phyloP scores from a whole-genome alignment of 306 rosid species.

The Citrullus mucosospermus region DNA sequence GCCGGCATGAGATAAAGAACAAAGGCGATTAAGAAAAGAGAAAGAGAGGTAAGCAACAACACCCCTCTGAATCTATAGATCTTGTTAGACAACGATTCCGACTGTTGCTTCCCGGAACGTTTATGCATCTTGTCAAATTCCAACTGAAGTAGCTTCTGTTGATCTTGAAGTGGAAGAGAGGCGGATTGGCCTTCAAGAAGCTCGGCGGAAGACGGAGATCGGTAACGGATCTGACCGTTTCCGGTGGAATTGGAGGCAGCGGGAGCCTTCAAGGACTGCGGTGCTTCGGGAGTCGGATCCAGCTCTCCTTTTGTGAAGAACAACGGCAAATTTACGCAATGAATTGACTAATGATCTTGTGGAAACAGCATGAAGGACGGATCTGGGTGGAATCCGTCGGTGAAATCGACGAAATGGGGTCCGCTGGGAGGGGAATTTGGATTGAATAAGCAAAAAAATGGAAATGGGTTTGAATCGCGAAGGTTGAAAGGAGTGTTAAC shows the following conservation, averaged over 20 bases:
- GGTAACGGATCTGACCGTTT: conserved; percentile 97
- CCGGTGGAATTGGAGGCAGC: conserved; percentile 32
- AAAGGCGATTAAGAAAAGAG: conserved; percentile 51
- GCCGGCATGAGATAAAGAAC: conserved; percentile 64
- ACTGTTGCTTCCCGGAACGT: conserved; percentile 33
- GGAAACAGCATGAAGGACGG: conserved; percentile 1
- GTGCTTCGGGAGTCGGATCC: conserved; percentile 74
- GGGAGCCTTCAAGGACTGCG: conserved; percentile 60
- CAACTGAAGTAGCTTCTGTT: conserved; percentile 18
- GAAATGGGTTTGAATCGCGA: not conserved
- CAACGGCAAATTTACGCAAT: not conserved
- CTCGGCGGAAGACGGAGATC: conserved; percentile 89
- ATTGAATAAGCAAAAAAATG: not conserved
- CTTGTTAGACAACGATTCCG: conserved; percentile 65
- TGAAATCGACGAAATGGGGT: not conserved
- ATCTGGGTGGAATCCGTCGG: not conserved
- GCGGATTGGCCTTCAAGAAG: conserved; percentile 50
- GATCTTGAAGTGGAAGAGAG: conserved; percentile 60
- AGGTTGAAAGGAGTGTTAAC: not conserved
- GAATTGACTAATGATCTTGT: not conserved
- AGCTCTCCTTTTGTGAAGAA: conserved; percentile 27
- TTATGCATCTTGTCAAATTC: conserved; percentile 72
- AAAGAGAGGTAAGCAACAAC: conserved; percentile 49
- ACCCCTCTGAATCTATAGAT: conserved; percentile 63
- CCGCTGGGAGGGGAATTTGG: not conserved